Evolutionary conservation across 345 rosid species (phyloP).

Genomic region (Heritiera fomes): DNA sequence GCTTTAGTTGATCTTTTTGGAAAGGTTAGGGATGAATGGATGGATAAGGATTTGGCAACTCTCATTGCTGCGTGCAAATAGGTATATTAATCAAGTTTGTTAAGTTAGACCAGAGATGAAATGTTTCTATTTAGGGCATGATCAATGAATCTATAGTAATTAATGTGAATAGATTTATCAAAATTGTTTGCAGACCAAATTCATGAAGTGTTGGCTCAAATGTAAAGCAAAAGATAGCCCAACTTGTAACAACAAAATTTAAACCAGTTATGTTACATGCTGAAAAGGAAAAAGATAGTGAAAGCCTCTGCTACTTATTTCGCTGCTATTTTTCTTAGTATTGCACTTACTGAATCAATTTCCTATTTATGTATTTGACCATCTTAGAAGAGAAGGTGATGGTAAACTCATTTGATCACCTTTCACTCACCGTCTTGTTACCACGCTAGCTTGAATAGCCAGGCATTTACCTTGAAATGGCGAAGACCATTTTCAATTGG

Average conservation of each 20-base stretch:
- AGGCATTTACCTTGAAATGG: no score
- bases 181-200: neutral
- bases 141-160: neutral
- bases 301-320: no score
- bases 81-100: conserved; percentile 38
- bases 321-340: no score
- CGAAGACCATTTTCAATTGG: no score
- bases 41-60: conserved; percentile 62
- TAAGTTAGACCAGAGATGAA: neutral
- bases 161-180: neutral
- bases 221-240: neutral
- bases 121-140: neutral
- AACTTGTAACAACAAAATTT: neutral
- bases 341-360: no score
- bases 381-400: no score
- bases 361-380: no score
- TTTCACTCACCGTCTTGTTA: no score
- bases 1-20: conserved; percentile 72
- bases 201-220: neutral
- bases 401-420: no score
- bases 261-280: neutral
- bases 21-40: conserved; percentile 91
- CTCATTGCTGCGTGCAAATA: conserved; percentile 87
- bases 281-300: no score
- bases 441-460: no score